These are phyloP conservation scores for Citrus sinensis DNA, from an alignment of 345 rosid genomes.

Conservation along the genomic window DNA sequence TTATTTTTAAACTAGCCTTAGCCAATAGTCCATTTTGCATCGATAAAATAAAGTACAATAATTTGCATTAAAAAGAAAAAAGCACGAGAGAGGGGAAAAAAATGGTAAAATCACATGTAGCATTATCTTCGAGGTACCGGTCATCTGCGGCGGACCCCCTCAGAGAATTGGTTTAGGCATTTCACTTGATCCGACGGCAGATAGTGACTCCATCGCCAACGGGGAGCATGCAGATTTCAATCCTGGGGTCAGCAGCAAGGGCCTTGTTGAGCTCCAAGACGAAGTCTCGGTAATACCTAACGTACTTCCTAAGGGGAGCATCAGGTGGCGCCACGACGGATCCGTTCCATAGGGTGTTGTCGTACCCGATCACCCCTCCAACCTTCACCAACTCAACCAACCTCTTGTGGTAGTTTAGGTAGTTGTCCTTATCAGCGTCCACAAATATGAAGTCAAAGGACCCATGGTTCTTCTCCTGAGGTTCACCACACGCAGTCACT, in stretches of 20 bases:
- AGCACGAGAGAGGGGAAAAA: neutral
- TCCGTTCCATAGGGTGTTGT: constrained; percentile 97
- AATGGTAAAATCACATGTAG: neutral
- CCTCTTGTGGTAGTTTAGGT: constrained; percentile 84
- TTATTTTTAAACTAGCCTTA: no score
- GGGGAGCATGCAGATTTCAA: constrained; percentile 94
- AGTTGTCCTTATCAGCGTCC: constrained; percentile 98
- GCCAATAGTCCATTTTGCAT: neutral
- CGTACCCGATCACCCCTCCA: constrained; percentile 92
- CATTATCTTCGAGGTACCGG: neutral
- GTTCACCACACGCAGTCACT: constrained; percentile 2
- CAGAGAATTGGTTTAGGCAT: neutral
- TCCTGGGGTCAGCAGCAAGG: constrained; percentile 92
- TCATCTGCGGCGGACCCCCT: neutral
- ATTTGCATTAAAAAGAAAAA: neutral
- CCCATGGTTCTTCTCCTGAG: constrained; percentile 75
- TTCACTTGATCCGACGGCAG: constrained; percentile 80
- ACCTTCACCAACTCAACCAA: constrained; percentile 77
- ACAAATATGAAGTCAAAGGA: constrained; percentile 85
- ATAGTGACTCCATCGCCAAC: constrained; percentile 97
- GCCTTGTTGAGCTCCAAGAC: constrained; percentile 95
- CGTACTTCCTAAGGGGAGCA: constrained; percentile 83
- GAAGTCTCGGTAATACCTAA: constrained; percentile 82
- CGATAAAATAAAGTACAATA: neutral
- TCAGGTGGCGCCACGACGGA: constrained; percentile 87